Conservation (phyloP, 2,329 filamentous ascomycete genomes). For the Fusarium subtropicale region DNA sequence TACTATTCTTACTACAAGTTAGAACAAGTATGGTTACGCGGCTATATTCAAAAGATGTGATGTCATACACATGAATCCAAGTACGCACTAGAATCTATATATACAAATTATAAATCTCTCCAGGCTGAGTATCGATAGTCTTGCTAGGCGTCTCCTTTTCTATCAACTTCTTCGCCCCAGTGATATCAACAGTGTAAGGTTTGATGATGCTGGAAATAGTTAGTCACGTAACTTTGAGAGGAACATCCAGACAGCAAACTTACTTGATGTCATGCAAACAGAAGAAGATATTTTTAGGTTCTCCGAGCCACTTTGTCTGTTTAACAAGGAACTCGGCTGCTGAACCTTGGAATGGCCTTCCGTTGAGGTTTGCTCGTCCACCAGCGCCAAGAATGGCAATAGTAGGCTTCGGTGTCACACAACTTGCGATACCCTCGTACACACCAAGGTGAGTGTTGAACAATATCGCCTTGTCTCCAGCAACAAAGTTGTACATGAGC, state of each 20-base stretch:
- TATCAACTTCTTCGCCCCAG: background rate
- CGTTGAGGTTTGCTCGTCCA: background rate
- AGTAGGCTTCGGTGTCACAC: background rate
- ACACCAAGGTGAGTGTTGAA: background rate
- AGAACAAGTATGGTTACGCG: accelerated
- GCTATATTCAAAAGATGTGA: too few species aligned
- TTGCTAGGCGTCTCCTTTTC: background rate
- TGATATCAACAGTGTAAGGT: background rate
- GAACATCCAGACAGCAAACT: accelerated
- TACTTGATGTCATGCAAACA: background rate
- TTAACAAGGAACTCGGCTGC: background rate
- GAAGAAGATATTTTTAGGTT: background rate
- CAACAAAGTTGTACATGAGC: slow-evolving; percentile 1
- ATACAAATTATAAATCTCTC: background rate
- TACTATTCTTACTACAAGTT: too few species aligned
- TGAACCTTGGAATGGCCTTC: background rate
- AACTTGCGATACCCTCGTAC: background rate
- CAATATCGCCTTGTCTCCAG: background rate
- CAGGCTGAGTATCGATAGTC: background rate
- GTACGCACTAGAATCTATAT: background rate
- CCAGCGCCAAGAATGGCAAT: background rate
- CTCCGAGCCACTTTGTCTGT: background rate
- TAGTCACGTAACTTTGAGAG: accelerated
- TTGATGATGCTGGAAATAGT: background rate
- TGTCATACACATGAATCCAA: too few species aligned